Conservation (phyloP, 106 monocot species). For the Dendrobium nobile region DNA sequence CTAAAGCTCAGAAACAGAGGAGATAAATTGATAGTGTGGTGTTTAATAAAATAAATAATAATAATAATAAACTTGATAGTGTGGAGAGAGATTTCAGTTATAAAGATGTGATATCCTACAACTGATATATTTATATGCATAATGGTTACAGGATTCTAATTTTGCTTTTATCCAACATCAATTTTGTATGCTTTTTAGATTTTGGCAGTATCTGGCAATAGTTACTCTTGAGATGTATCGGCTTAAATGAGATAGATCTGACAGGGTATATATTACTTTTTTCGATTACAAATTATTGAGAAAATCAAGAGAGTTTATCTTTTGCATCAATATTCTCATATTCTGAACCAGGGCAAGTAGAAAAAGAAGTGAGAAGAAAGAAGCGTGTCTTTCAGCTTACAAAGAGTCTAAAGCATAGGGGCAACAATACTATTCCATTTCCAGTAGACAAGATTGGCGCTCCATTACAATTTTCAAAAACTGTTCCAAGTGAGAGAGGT, state of each 20-base stretch:
- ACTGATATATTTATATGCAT: neutral
- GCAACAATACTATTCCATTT: neutral
- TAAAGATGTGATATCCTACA: neutral
- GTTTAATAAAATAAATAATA: too few species aligned
- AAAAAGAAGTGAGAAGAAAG: neutral
- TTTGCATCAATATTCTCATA: neutral
- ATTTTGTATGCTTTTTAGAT: neutral
- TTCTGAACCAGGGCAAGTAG: neutral
- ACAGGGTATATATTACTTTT: too few species aligned
- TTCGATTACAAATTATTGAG: too few species aligned
- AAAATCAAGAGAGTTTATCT: too few species aligned
- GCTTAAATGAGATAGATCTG: neutral
- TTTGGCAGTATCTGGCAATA: neutral
- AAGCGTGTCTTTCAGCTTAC: neutral
- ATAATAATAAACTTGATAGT: neutral
- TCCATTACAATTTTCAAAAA: neutral
- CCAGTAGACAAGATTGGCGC: neutral
- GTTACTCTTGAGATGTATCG: neutral
- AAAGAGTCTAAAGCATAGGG: neutral
- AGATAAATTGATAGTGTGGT: neutral
- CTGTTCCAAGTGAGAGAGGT: neutral
- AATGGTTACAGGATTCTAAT: neutral
- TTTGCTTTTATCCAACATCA: neutral
- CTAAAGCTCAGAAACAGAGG: neutral
- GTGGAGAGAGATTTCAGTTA: neutral